Percentiles rank a stretch among this genome's conserved stretches.
Evolutionary conservation across 306 rosid genomes (phyloP).

Genomic region (Ochetophila trinervis): DNA sequence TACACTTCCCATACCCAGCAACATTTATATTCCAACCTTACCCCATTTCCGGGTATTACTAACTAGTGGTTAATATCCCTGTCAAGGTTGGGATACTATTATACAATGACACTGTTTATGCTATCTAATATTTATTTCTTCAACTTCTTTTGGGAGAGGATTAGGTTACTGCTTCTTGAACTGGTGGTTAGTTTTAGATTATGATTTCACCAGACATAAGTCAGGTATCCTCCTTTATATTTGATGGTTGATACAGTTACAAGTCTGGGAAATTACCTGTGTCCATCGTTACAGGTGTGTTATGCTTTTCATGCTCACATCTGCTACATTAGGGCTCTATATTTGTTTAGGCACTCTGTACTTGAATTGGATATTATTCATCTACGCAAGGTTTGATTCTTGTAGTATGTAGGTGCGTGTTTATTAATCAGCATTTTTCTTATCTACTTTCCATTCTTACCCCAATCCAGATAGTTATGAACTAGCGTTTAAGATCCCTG

Average conservation of each 20-base stretch:
- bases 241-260: constrained; percentile 39
- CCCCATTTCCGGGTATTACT: constrained; percentile 27
- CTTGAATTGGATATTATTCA: no score
- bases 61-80: constrained; percentile 22
- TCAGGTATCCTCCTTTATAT: constrained; percentile 41
- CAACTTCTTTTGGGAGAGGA: background rate
- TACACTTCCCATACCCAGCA: constrained; percentile 48
- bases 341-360: no score
- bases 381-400: no score
- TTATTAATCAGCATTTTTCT: background rate
- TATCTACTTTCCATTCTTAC: constrained; percentile 26
- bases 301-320: constrained; percentile 36
- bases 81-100: constrained; percentile 40
- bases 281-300: constrained; percentile 44
- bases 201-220: constrained; percentile 41
- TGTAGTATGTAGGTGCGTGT: no score
- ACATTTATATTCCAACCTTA: constrained; percentile 27
- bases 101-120: background rate
- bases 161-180: background rate
- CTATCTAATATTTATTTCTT: background rate
- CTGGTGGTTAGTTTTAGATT: background rate
- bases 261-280: constrained; percentile 33
- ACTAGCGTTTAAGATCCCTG: constrained; percentile 24
- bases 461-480: constrained; percentile 22
- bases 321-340: constrained; percentile 36